These are phyloP conservation scores for Drechslerella coelobrocha DNA, from an alignment of 2,329 filamentous ascomycete species.

Conservation along the genomic window DNA sequence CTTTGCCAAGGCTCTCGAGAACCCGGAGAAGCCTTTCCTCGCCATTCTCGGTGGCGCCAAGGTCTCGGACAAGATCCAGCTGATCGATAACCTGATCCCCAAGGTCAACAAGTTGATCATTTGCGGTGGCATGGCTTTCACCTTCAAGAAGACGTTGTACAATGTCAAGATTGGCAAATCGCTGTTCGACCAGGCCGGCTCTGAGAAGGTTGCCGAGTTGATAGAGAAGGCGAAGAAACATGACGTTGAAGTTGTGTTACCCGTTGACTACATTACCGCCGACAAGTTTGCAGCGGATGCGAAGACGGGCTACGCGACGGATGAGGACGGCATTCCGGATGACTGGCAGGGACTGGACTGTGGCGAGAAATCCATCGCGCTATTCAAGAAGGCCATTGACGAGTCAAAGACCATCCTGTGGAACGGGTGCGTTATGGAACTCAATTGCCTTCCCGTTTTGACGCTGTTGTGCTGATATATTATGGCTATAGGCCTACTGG, in stretches of 20 bases:
- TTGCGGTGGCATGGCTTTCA: conserved; percentile 98
- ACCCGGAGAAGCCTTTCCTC: conserved; percentile 91
- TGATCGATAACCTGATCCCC: conserved; percentile 97
- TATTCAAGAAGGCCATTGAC: conserved; percentile 85
- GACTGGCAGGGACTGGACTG: conserved; percentile 99
- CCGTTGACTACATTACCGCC: conserved; percentile 92
- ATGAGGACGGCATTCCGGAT: conserved; percentile 87
- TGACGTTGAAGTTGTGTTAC: conserved; percentile 92
- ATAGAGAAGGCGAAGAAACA: conserved; percentile 96
- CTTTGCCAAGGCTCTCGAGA: conserved; percentile 95
- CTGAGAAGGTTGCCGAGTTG: conserved; percentile 86
- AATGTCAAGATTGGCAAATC: conserved; percentile 85
- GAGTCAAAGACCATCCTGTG: conserved; percentile 96
- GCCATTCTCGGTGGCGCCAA: conserved; percentile 98
- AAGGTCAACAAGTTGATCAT: conserved; percentile 98
- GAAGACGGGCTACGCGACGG: conserved; percentile 78
- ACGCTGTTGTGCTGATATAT: not conserved
- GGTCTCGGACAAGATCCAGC: conserved; percentile 99
- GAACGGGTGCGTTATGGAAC: conserved; percentile 68
- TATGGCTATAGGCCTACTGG: conserved; percentile 71
- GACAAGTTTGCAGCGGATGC: conserved; percentile 93
- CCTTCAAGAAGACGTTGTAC: conserved; percentile 99
- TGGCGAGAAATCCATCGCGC: conserved; percentile 83
- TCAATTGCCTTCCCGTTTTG: not conserved
- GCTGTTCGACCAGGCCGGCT: conserved; percentile 90